Conservation (phyloP, 768 basidiomycete genomes). For the Clitopilus hobsonii region DNA sequence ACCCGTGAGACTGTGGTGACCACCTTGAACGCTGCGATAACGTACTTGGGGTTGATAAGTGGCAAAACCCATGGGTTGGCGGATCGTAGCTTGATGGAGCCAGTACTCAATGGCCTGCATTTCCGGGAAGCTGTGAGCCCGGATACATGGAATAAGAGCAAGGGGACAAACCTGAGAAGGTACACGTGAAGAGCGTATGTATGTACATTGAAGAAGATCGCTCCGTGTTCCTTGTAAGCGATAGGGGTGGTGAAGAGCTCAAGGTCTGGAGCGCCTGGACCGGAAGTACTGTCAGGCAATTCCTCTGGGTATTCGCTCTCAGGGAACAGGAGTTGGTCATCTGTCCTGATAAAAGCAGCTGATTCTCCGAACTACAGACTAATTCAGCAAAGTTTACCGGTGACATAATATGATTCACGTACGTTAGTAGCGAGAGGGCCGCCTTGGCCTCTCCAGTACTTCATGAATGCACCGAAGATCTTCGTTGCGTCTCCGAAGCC, state of each 20-base stretch:
- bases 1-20: neutral
- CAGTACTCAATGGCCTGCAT: slow-evolving; percentile 33
- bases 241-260: slow-evolving; percentile 36
- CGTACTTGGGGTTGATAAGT: slow-evolving; percentile 33
- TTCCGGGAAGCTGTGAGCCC: neutral
- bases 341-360: slow-evolving; percentile 49
- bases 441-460: slow-evolving; percentile 39
- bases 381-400: neutral
- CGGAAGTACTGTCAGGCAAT: slow-evolving; percentile 34
- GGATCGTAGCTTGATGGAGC: slow-evolving; percentile 30
- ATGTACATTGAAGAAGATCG: slow-evolving; percentile 30
- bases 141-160: neutral
- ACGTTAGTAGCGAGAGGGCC: slow-evolving; percentile 58
- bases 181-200: slow-evolving; percentile 32
- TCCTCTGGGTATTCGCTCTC: slow-evolving; percentile 21
- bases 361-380: slow-evolving; percentile 35
- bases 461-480: slow-evolving; percentile 25
- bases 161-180: slow-evolving; percentile 25
- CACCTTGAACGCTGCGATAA: too few relatives aligned
- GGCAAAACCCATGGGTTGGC: slow-evolving; percentile 31
- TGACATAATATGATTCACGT: slow-evolving; percentile 5
- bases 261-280: slow-evolving; percentile 34
- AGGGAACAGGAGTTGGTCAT: slow-evolving; percentile 43
- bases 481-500: slow-evolving; percentile 20
- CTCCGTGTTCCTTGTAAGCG: slow-evolving; percentile 36